Evolutionary conservation across 305 asterid species (phyloP), one percentile per base, ranked within the genome.

Genomic region (Fraxinus ornus): DNA sequence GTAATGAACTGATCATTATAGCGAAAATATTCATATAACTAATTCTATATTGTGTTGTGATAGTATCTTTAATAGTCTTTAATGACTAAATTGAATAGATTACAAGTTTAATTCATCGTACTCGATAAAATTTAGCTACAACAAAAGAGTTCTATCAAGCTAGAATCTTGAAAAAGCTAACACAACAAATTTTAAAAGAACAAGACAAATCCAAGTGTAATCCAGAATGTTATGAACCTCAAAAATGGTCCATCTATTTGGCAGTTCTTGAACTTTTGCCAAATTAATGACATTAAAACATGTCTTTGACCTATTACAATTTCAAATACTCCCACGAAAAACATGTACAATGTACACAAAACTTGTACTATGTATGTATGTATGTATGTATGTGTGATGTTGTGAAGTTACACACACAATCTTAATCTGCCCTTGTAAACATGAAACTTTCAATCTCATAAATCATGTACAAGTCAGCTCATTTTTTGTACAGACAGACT

Each of bases 401-500:
- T 49, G 26, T 55, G 66, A 57, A 19, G 68, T 21, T 64, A 64
- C 72, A 2, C 72, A 64, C 35, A 64, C n/a, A 64, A 64, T 64
- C 72, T 8, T 24, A 64, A 64, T 9, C 32, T 22, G 28, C 28
- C 73, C 32, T 64, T 8, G 17, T 8, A 24, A 64, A 64, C 73
- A 9, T 64, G 73, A 64, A 35, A 70, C 41, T 57, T 70, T 15
- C 75, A 70, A 28, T 30, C 26, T 32, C 39, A 32, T 32, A 32
- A 30, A 71, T 71, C 21, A 30, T 6, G 76, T 30, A 32, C 22
- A 71, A 30, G 44, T 32, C 17, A 5, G 41, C 44, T 30, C 44
- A 32, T 32, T 30, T 70, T 32, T 71, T 41, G 41, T 32, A 83
- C 83, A 77, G 52, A 33, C 80, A 79, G 52, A 41, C 35, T 83